Percentiles rank a stretch among this genome's conserved stretches.
Evolutionary conservation across 2,329 filamentous ascomycete genomes (phyloP).

Genomic region (Aspergillus pseudoglaucus): DNA sequence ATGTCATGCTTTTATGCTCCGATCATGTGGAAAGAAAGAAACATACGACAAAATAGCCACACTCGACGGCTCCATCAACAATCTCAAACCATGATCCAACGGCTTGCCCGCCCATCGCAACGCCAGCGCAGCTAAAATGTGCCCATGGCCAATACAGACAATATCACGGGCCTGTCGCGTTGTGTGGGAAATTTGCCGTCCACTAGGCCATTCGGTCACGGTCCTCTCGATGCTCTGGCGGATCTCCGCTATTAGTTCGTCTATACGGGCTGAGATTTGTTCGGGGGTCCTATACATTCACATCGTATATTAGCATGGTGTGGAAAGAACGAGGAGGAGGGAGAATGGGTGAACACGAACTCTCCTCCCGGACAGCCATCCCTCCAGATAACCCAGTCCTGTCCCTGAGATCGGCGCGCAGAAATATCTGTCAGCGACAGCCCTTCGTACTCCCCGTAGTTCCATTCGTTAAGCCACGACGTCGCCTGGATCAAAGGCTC

Average conservation of each 20-base stretch:
- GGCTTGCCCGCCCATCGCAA: conserved; percentile 9
- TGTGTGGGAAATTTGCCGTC: conserved; percentile 1
- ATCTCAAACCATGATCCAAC: conserved; percentile 6
- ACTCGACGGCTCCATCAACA: conserved; percentile 11
- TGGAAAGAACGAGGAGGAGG: background rate
- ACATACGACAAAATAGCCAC: conserved; percentile 12
- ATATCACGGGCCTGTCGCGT: conserved; percentile 7
- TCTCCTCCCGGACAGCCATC: conserved; percentile 14
- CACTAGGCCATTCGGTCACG: conserved; percentile 4
- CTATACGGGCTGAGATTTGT: conserved; percentile 6
- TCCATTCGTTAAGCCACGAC: conserved; percentile 68
- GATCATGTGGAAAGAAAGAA: background rate
- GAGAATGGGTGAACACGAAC: conserved; percentile 2
- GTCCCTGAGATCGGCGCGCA: conserved; percentile 17
- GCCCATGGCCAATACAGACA: conserved; percentile 12
- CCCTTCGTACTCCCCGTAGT: conserved; percentile 76
- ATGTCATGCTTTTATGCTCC: background rate
- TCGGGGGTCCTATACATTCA: conserved; percentile 5
- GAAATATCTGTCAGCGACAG: conserved; percentile 62
- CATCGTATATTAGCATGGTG: background rate
- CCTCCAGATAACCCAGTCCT: conserved; percentile 12
- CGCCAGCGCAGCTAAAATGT: conserved; percentile 12
- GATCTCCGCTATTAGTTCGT: conserved; percentile 8
- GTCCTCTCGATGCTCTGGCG: conserved; percentile 2
- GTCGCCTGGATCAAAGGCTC: conserved; percentile 31